Evolutionary conservation across 139 green algal species (phyloP).

Genomic region (Chlorella sp.): DNA sequence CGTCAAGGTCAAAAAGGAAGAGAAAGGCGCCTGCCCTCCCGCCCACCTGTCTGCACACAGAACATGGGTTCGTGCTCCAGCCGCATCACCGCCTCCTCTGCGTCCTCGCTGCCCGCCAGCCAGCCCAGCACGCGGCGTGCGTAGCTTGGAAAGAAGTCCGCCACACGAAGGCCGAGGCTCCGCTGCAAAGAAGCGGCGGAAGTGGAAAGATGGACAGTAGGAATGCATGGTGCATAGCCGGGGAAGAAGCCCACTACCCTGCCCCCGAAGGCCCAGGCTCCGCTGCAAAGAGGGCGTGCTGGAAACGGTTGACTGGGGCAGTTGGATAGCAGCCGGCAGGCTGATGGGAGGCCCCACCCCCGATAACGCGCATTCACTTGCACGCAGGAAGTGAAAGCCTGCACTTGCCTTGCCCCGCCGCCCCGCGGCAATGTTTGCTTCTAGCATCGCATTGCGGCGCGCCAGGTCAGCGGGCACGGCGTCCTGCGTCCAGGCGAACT

Average conservation of each 20-base stretch:
- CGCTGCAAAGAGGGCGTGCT: neutral
- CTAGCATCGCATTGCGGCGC: conserved; percentile 13
- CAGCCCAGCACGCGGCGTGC: neutral
- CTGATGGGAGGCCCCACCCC: too few relatives aligned
- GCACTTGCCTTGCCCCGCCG: too few relatives aligned
- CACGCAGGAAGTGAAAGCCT: too few relatives aligned
- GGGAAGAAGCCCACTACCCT: too few relatives aligned
- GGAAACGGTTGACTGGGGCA: too few relatives aligned
- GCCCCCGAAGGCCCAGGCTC: neutral
- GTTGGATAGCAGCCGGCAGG: too few relatives aligned
- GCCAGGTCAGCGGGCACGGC: neutral
- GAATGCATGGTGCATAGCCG: neutral
- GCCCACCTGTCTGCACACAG: conserved; percentile 17
- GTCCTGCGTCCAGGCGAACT: neutral
- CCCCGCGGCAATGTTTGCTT: neutral
- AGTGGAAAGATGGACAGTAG: neutral
- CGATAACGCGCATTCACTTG: too few relatives aligned
- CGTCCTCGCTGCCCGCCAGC: neutral
- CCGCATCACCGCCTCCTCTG: neutral
- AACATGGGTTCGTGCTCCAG: conserved; percentile 14
- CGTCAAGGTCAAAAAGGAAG: too few relatives aligned
- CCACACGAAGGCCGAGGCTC: too few relatives aligned
- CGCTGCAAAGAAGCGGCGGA: neutral
- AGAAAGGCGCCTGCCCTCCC: too few relatives aligned
- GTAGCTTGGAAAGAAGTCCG: neutral